Evolutionary conservation across 1,284 basidiomycete species (phyloP), one percentile per base, ranked within the genome.

Genomic region (Ganoderma leucocontextum): DNA sequence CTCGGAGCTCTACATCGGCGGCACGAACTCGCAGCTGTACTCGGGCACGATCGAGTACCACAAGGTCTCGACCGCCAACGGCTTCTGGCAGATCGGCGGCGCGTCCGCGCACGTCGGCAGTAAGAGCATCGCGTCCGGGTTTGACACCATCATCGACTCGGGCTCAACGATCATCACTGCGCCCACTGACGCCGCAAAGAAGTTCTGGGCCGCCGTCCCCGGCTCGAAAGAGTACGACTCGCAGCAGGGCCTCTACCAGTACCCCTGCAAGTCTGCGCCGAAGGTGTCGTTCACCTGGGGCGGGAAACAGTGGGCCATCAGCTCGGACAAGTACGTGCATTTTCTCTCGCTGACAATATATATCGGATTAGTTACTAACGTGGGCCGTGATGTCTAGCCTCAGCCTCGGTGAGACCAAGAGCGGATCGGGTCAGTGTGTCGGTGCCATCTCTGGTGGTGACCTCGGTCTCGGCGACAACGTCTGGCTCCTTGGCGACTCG

Each of bases 1-100:
- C 66, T 84, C 85, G 4, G 81, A 84, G 74, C 81, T 89, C 25
- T 84, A 78, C 76, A 80, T 89, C 60, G 87, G 87, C 53, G 85
- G 85, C 2, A 75, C 78, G 12, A 80, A 86, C 74, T 41, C 70
- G 5, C 63, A 73, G 12, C 77, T 78, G 15, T 82, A 79, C 77
- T 75, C 73, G 3, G 83, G 82, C 41, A 44, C 72, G 36, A 76
- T 85, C 67, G 79, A 81, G 64, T 86, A 78, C 75, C 76, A 81
- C 72, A 1, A 59, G 72, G 75, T 74, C 73, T 35, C 55, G 55
- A 77, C 74, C 33, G 66, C 67, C 49, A 47, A 52, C 8, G 74
- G 72, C 25, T 74, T 70, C 63, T 74, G 71, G 74, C 72, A 74
- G 64, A 72, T 72, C 59, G 44, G 58, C 22, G 67, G 67, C 29